phyloP scores from a whole-genome alignment of 305 asterid genomes.

The Striga hermonthica region DNA sequence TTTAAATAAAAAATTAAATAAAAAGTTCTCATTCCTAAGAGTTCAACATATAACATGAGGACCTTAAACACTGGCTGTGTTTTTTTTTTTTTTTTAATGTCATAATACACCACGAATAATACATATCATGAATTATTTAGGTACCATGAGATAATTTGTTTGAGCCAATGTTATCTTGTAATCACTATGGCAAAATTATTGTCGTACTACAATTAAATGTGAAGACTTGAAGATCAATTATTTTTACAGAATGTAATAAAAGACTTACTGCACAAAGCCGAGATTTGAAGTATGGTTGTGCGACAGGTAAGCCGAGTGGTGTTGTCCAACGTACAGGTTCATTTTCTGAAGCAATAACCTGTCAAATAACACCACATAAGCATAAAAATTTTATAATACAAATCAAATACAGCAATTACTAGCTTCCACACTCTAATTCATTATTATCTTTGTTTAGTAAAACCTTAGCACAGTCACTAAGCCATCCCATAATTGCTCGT shows the following conservation, averaged over 20 bases:
- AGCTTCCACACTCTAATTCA: conserved; percentile 2
- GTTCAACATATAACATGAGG: too few species aligned
- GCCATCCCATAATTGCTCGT: conserved; percentile 94
- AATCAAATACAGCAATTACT: conserved; percentile 7
- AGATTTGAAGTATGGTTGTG: conserved; percentile 83
- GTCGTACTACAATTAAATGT: too few species aligned
- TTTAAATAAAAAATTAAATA: too few species aligned
- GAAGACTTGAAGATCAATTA: too few species aligned
- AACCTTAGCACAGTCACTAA: conserved; percentile 96
- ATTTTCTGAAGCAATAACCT: conserved; percentile 87
- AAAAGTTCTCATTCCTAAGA: too few species aligned
- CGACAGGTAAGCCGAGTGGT: conserved; percentile 93
- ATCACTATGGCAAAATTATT: too few species aligned
- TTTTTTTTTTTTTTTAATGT: too few species aligned
- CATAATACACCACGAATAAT: too few species aligned
- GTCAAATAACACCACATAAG: conserved; percentile 34
- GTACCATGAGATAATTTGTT: too few species aligned
- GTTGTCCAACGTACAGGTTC: conserved; percentile 87
- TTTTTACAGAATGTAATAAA: background rate
- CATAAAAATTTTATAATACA: conserved; percentile 27
- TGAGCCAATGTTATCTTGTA: too few species aligned
- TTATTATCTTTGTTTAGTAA: conserved; percentile 23
- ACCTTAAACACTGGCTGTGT: too few species aligned
- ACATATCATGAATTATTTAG: too few species aligned
- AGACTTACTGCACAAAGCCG: conserved; percentile 72